Base-by-base conservation (phyloP, 306 rosid species). In the Albizia julibrissin region DNA sequence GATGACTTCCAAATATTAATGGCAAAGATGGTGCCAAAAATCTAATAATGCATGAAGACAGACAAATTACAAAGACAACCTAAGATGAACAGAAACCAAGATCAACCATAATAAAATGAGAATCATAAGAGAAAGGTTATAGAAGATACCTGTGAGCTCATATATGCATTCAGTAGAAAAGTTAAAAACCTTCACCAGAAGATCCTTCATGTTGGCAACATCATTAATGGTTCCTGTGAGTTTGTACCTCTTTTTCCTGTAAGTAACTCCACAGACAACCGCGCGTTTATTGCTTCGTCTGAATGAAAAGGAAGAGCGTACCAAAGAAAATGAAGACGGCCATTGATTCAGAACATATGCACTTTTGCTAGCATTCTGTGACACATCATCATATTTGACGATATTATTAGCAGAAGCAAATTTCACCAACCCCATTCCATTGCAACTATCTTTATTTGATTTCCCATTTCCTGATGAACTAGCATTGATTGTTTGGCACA, bases 221-320 rank as follows among this genome's bases (percentile, higher is more conserved):
- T 94, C 98, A 70, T 92, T 91, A 4, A 81, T 37, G 24, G 91
- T 87, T 49, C 98, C 97, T 61, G 72, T 85, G 84, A 92, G 97
- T 79, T 22, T 87, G 86, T 78, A 84, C 73, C 88, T 94, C 69
- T 29, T 42, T 13, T 71, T 44, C 69, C 69, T 81, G 86, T 94
- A 92, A 31, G 91, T 82, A 74, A 92, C 92, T 39, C 94, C 98
- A 70, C 94, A 90, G 14, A 92, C 94, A 88, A 92, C 87, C 2
- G 97, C 98, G 0, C 97, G 90, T 84, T 89, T 94, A 40, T 69
- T 82, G 66, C 69, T 16, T 43, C 85, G 82, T 19, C 44, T 26
- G 10, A 76, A 46, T 68, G 70, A 78, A 76, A 76, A 68, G 31
- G 83, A 56, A 27, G 31, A 72, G 8, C 74, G 19, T 46, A 56